Percentiles rank a stretch among this genome's conserved stretches.
phyloP scores from a whole-genome alignment of 139 green algal genomes.

The Haematococcus lacustris region DNA sequence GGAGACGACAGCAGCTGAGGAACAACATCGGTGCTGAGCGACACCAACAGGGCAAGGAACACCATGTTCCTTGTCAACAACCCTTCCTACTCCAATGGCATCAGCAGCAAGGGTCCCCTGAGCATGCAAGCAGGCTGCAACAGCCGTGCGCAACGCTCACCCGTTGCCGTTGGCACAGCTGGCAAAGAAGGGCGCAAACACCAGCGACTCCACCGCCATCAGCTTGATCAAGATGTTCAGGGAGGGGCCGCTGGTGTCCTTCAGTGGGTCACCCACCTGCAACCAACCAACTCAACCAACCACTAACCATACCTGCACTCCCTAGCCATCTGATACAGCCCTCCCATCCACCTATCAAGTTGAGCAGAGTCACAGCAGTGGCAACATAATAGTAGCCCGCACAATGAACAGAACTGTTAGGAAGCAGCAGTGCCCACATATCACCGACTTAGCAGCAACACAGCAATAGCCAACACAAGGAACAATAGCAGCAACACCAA shows the following conservation, averaged over 20 bases:
- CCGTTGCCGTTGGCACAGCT: constrained; percentile 41
- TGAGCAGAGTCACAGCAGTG: background rate
- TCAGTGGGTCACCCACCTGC: constrained; percentile 31
- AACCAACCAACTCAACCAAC: constrained; percentile 88
- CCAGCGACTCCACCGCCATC: constrained; percentile 40
- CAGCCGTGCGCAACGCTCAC: too few relatives aligned
- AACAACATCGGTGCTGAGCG: too few relatives aligned
- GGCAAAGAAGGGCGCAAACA: constrained; percentile 57
- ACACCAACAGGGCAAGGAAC: too few relatives aligned
- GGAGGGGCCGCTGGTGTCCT: constrained; percentile 49
- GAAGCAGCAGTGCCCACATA: background rate
- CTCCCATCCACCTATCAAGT: too few relatives aligned
- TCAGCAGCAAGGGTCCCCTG: too few relatives aligned
- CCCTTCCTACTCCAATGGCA: too few relatives aligned
- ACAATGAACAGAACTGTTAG: background rate
- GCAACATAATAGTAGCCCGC: background rate
- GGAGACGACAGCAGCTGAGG: too few relatives aligned
- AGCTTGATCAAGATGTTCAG: constrained; percentile 99
- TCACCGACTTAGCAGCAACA: background rate
- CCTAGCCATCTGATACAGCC: too few relatives aligned
- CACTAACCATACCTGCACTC: too few relatives aligned
- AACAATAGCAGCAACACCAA: too few relatives aligned
- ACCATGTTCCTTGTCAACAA: too few relatives aligned
- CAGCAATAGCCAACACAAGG: background rate
- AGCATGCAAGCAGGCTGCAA: too few relatives aligned